These are phyloP conservation scores for Moesziomyces aphidis DNA, from an alignment of 1,284 basidiomycete species.

Conservation along the genomic window DNA sequence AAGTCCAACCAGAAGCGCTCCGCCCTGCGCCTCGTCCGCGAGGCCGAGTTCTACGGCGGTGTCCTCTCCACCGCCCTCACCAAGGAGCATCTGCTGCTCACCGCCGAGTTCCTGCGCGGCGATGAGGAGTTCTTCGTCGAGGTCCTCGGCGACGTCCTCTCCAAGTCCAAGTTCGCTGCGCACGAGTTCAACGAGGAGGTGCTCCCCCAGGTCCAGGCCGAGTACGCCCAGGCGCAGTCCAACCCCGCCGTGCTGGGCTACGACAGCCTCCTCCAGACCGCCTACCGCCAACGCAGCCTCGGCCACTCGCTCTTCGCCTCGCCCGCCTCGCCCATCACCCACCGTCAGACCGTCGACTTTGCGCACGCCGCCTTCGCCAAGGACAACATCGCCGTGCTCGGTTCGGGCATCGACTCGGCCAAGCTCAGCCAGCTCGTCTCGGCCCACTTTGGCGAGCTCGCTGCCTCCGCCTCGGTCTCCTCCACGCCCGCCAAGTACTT, in stretches of 20 bases:
- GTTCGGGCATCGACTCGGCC: slow-evolving; percentile 57
- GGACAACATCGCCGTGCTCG: slow-evolving; percentile 65
- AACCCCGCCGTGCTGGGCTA: slow-evolving; percentile 58
- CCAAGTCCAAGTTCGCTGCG: slow-evolving; percentile 55
- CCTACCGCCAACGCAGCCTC: slow-evolving; percentile 63
- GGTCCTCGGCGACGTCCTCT: slow-evolving; percentile 63
- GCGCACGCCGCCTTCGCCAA: slow-evolving; percentile 59
- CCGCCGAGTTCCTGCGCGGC: slow-evolving; percentile 92
- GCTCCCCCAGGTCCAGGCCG: slow-evolving; percentile 57
- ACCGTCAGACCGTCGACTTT: slow-evolving; percentile 49
- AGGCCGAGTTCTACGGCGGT: slow-evolving; percentile 94
- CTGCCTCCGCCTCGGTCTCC: slow-evolving; percentile 33
- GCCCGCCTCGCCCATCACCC: slow-evolving; percentile 58
- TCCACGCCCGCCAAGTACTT: slow-evolving; percentile 61
- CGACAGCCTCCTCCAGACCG: slow-evolving; percentile 63
- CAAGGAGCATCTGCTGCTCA: slow-evolving; percentile 90
- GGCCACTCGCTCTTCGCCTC: slow-evolving; percentile 65
- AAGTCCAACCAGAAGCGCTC: slow-evolving; percentile 74
- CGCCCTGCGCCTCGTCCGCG: slow-evolving; percentile 88
- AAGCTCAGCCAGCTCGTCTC: slow-evolving; percentile 57
- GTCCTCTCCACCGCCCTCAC: slow-evolving; percentile 86
- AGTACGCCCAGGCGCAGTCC: slow-evolving; percentile 55
- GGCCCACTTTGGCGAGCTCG: slow-evolving; percentile 53
- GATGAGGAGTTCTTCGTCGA: slow-evolving; percentile 75
- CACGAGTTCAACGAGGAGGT: slow-evolving; percentile 67